Evolutionary conservation across 2,329 filamentous ascomycete genomes (phyloP).

Genomic region (Pseudogymnoascus pannorum): DNA sequence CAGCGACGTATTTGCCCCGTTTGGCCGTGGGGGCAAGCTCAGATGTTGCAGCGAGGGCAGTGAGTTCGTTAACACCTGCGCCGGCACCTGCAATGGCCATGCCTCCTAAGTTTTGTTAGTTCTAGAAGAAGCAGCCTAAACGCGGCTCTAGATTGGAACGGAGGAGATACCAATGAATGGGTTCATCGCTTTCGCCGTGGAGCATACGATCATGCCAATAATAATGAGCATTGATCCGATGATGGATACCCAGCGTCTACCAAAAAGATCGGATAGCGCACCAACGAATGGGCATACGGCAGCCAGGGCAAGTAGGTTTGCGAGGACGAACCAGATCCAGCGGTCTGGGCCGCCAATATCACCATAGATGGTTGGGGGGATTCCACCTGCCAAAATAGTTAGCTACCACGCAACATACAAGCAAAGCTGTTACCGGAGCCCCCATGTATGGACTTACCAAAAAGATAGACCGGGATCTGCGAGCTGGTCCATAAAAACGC

Average conservation of each 20-base stretch:
- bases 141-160: not conserved
- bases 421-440: not conserved
- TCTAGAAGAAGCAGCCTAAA: not conserved
- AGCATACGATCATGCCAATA: conserved; percentile 52
- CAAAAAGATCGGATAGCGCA: conserved; percentile 55
- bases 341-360: conserved; percentile 46
- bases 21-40: conserved; percentile 60
- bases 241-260: conserved; percentile 51
- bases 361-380: conserved; percentile 45
- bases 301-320: conserved; percentile 48
- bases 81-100: conserved; percentile 53
- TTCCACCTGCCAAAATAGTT: conserved; percentile 29
- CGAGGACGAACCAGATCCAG: conserved; percentile 33
- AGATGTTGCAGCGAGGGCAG: conserved; percentile 58
- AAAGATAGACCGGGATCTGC: conserved; percentile 49
- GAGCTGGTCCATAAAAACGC: conserved; percentile 53
- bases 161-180: conserved; percentile 47
- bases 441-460: conserved; percentile 29
- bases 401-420: not conserved
- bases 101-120: conserved; percentile 31
- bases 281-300: conserved; percentile 59
- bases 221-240: conserved; percentile 46
- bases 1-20: conserved; percentile 53
- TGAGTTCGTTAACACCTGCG: conserved; percentile 61
- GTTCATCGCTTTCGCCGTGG: conserved; percentile 52